Base-by-base conservation (phyloP, 805 yeast genomes). In the Teunomyces atbi region DNA sequence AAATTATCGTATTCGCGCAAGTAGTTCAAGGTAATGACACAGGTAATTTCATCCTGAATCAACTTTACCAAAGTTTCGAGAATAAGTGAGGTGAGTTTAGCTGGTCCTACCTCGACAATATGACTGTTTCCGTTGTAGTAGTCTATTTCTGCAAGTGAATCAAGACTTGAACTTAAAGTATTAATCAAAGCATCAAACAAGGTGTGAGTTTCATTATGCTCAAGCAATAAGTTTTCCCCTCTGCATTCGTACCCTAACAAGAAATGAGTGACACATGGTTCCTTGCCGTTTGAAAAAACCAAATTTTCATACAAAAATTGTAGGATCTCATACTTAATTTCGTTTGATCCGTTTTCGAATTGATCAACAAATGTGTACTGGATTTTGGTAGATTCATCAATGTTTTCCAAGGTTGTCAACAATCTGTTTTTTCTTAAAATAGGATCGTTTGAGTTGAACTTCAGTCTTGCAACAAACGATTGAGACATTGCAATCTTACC, bases 331-430 rank as follows among this genome's bases (percentile, higher is more conserved):
- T 81, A 59, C 57, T 89, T 89, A 11, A 81, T 58, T 4, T 65
- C 68, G 5, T 69, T 65, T 6, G 68, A 62, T n/a, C 58, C 53
- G 1, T 65, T 63, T 33, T 76, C 70, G 36, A 73, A 59, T 57
- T 89, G 96, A 34, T 81, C 78, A 35, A 88, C 81, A 48, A 90
- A 82, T 0, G 89, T 81, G 54, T 78, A 79, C 49, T 86, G 79
- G 32, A 92, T 86, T 52, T 91, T 76, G 1, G 77, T 69, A 0
- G 96, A 81, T 54, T 91, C 97, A 53, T 88, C 88, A 27, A 86
- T 79, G 12, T 90, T 84, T 55, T 84, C 86, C 44, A 86, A 75
- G 32, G 87, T 74, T 0, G 89, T 82, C 40, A 91, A 63, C 11
- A 92, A 65, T 52, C 90, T 79, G 50, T 83, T 83, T 44, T 74